These are phyloP conservation scores for Xylaria sp. DNA, from an alignment of 495 filamentous ascomycete genomes.

Conservation along the genomic window DNA sequence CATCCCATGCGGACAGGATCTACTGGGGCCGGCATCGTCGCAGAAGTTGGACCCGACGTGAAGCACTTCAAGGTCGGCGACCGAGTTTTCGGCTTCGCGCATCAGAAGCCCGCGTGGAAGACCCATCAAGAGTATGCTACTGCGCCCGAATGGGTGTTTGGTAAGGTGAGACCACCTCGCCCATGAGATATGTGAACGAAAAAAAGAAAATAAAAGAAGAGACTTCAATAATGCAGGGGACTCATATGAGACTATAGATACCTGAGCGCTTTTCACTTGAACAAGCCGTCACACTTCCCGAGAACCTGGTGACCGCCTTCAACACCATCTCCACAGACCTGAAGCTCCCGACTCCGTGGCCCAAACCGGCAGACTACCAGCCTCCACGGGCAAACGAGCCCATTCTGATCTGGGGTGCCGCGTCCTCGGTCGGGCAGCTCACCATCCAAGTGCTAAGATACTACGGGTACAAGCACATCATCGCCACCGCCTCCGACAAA, in stretches of 20 bases:
- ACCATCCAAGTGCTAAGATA: slow-evolving; percentile 55
- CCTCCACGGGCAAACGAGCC: slow-evolving; percentile 38
- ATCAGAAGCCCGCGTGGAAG: slow-evolving; percentile 44
- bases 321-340: slow-evolving; percentile 54
- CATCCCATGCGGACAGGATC: slow-evolving; percentile 45
- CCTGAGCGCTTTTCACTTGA: slow-evolving; percentile 45
- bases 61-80: slow-evolving; percentile 50
- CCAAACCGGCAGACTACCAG: slow-evolving; percentile 42
- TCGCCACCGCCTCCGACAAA: slow-evolving; percentile 53
- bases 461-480: slow-evolving; percentile 56
- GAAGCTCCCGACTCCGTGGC: slow-evolving; percentile 56
- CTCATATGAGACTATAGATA: slow-evolving; percentile 33
- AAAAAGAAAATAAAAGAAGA: not conserved
- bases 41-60: slow-evolving; percentile 49
- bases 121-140: slow-evolving; percentile 56
- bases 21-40: slow-evolving; percentile 52
- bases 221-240: not conserved
- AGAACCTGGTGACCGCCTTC: slow-evolving; percentile 61
- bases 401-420: slow-evolving; percentile 63
- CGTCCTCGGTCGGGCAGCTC: slow-evolving; percentile 58
- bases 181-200: not conserved
- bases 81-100: slow-evolving; percentile 59
- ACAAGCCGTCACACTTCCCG: slow-evolving; percentile 57
- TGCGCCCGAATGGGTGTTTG: slow-evolving; percentile 42
- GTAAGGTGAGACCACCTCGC: slow-evolving; percentile 33